These are phyloP conservation scores for Penicillium sp. DNA, from an alignment of 2,329 filamentous ascomycete species.

Conservation along the genomic window DNA sequence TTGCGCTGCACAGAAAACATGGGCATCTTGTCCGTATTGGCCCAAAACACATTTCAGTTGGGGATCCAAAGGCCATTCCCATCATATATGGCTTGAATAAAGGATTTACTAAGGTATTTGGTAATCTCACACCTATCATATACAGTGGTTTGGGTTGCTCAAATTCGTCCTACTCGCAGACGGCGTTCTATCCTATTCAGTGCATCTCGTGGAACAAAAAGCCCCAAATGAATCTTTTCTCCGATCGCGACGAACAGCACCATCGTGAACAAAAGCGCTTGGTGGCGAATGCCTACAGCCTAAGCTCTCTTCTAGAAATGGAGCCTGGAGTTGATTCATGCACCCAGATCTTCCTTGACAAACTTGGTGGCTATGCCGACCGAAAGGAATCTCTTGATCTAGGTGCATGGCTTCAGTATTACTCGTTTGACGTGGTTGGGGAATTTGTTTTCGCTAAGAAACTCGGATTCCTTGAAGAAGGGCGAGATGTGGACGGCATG, in stretches of 20 bases:
- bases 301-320: conserved; percentile 31
- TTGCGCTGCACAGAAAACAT: conserved; percentile 35
- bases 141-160: background rate
- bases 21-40: conserved; percentile 36
- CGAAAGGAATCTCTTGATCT: conserved; percentile 13
- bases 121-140: background rate
- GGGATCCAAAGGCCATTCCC: conserved; percentile 15
- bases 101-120: conserved; percentile 18
- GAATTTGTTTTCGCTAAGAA: conserved; percentile 45
- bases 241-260: conserved; percentile 21
- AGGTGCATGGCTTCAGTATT: conserved; percentile 33
- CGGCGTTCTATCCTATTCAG: conserved; percentile 26
- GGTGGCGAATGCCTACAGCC: conserved; percentile 31
- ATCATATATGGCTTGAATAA: conserved; percentile 19
- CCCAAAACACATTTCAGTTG: conserved; percentile 32
- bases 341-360: conserved; percentile 20
- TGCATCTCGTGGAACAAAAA: conserved; percentile 25
- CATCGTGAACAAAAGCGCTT: conserved; percentile 24
- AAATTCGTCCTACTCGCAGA: conserved; percentile 1
- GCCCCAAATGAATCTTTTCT: conserved; percentile 28
- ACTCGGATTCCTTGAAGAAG: conserved; percentile 48
- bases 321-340: conserved; percentile 32
- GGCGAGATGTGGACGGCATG: conserved; percentile 42
- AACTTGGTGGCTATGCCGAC: conserved; percentile 18
- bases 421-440: conserved; percentile 46